Evolutionary conservation across 352 stramenopile species (phyloP).

Genomic region (Pythium sukuiense): DNA sequence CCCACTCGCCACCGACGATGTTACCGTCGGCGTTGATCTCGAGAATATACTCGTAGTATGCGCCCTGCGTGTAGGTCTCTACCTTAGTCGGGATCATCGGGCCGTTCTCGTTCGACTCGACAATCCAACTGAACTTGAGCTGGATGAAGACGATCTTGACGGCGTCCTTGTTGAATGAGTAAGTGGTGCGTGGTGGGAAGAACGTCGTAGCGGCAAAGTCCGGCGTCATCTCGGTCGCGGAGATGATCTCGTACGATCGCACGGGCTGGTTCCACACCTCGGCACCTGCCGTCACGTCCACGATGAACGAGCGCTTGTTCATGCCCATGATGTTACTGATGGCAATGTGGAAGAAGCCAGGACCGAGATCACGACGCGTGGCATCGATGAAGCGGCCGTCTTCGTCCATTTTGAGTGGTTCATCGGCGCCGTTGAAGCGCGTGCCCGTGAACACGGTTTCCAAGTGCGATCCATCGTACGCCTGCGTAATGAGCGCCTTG

Average conservation of each 20-base stretch:
- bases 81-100: constrained; percentile 46
- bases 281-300: constrained; percentile 16
- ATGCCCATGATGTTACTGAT: constrained; percentile 28
- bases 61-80: constrained; percentile 51
- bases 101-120: constrained; percentile 56
- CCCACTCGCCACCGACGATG: constrained; percentile 68
- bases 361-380: constrained; percentile 23
- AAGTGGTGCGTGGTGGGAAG: constrained; percentile 22
- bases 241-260: constrained; percentile 23
- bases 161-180: constrained; percentile 63
- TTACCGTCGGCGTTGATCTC: constrained; percentile 56
- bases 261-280: constrained; percentile 30
- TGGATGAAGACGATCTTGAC: constrained; percentile 56
- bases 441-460: constrained; percentile 28
- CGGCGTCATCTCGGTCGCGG: constrained; percentile 10
- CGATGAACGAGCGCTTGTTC: constrained; percentile 21
- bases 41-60: constrained; percentile 71
- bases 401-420: constrained; percentile 16
- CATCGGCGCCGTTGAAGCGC: constrained; percentile 23
- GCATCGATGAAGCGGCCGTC: constrained; percentile 24
- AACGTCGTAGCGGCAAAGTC: constrained; percentile 10
- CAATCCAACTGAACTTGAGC: constrained; percentile 59
- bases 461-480: constrained; percentile 26
- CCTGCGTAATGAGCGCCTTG: constrained; percentile 30
- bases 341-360: constrained; percentile 29